Evolutionary conservation across 805 yeast species (phyloP).

Genomic region (Candida pseudofarinosa): DNA sequence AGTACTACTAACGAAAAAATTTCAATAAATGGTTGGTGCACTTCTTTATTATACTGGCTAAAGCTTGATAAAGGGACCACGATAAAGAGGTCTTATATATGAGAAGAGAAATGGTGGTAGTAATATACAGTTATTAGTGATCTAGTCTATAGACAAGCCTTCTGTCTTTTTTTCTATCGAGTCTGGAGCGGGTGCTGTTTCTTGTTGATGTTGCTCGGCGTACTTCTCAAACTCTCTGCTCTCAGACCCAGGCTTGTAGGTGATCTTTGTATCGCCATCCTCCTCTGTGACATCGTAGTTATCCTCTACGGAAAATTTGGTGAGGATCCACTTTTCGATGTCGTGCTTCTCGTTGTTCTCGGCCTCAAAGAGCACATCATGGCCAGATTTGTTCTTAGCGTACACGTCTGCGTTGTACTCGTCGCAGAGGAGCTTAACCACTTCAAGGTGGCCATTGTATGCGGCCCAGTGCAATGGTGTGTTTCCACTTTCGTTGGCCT

Average conservation of each 20-base stretch:
- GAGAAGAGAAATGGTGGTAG: neutral
- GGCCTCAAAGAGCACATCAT: constrained; percentile 87
- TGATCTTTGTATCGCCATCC: constrained; percentile 39
- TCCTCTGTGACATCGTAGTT: constrained; percentile 42
- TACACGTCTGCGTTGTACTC: constrained; percentile 79
- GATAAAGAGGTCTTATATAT: neutral
- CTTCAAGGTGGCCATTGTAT: constrained; percentile 73
- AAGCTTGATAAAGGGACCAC: neutral
- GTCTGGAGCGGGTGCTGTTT: constrained; percentile 42
- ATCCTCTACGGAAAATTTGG: constrained; percentile 65
- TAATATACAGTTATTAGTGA: neutral
- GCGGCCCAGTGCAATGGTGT: constrained; percentile 98
- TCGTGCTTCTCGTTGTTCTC: constrained; percentile 72
- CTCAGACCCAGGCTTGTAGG: constrained; percentile 41
- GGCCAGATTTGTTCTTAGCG: constrained; percentile 65
- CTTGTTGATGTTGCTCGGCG: constrained; percentile 19
- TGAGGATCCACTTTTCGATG: constrained; percentile 72
- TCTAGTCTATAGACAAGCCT: constrained; percentile 21
- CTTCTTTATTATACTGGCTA: neutral
- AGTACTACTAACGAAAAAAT: constrained; percentile 1
- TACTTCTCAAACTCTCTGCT: constrained; percentile 34
- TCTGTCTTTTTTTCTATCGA: constrained; percentile 31
- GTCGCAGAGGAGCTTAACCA: constrained; percentile 69
- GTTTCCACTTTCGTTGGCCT: constrained; percentile 75
- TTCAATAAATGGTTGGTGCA: constrained; percentile 2